phyloP scores from a whole-genome alignment of 1,284 basidiomycete genomes.

The Rhodotorula sp. region DNA sequence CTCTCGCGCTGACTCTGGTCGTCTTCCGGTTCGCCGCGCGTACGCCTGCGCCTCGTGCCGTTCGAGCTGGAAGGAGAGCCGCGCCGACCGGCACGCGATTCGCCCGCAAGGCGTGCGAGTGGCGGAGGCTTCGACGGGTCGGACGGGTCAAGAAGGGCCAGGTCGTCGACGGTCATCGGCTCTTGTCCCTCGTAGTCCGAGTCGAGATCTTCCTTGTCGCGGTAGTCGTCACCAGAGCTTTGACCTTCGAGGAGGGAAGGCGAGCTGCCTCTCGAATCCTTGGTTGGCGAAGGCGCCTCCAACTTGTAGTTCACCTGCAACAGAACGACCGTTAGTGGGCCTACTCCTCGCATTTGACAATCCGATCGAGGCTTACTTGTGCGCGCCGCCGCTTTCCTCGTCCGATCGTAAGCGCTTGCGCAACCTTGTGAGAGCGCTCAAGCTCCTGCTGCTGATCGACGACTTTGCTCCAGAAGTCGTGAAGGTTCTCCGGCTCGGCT shows the following conservation, averaged over 20 bases:
- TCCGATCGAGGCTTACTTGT: slow-evolving; percentile 4
- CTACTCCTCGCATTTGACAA: no score
- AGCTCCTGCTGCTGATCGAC: slow-evolving; percentile 45
- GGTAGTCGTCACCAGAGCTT: slow-evolving; percentile 19
- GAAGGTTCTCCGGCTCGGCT: slow-evolving; percentile 27
- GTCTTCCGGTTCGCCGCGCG: neutral
- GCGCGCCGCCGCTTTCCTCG: slow-evolving; percentile 31
- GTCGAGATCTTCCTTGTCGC: slow-evolving; percentile 16
- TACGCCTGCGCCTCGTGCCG: neutral
- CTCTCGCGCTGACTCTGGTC: neutral
- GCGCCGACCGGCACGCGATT: neutral
- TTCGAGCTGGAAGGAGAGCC: neutral
- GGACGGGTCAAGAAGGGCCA: neutral
- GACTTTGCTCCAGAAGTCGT: slow-evolving; percentile 46
- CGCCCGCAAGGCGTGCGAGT: slow-evolving; percentile 1
- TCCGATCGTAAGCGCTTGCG: slow-evolving; percentile 22
- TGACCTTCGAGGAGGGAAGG: neutral
- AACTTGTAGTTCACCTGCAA: slow-evolving; percentile 25
- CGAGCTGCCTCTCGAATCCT: slow-evolving; percentile 6
- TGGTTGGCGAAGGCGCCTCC: slow-evolving; percentile 1
- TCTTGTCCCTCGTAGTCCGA: slow-evolving; percentile 11
- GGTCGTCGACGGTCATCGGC: slow-evolving; percentile 12
- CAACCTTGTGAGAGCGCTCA: slow-evolving; percentile 19
- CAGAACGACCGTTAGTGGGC: neutral
- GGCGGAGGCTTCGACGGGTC: neutral